Conservation (phyloP, 2,329 filamentous ascomycete genomes). For the Diaporthe citrichinensis region DNA sequence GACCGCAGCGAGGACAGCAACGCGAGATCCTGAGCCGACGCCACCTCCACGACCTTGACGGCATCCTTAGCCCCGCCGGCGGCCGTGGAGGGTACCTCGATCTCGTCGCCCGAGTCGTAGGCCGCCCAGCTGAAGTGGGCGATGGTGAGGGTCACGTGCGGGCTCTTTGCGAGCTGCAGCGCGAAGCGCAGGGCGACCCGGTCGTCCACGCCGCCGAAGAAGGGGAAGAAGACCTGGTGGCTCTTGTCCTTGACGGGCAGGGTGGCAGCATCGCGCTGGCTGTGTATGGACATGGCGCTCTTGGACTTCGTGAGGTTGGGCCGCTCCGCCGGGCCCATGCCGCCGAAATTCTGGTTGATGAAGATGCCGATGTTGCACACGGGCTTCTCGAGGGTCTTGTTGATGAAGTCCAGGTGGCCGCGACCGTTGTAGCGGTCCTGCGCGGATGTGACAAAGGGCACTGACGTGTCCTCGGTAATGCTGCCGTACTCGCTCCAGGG, state of each 20-base stretch:
- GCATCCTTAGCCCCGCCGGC: constrained; percentile 44
- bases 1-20: constrained; percentile 53
- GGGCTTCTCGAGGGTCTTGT: constrained; percentile 73
- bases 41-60: constrained; percentile 47
- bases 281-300: constrained; percentile 72
- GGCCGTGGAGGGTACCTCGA: constrained; percentile 43
- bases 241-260: constrained; percentile 75
- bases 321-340: constrained; percentile 52
- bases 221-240: constrained; percentile 90
- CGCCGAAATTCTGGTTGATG: constrained; percentile 75
- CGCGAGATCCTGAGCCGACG: constrained; percentile 52
- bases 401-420: constrained; percentile 82
- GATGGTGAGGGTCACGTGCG: constrained; percentile 83
- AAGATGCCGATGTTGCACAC: constrained; percentile 82
- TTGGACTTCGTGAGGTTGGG: constrained; percentile 61
- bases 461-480: constrained; percentile 74
- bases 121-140: constrained; percentile 66
- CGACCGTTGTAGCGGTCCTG: constrained; percentile 73
- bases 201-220: constrained; percentile 88
- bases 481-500: constrained; percentile 91
- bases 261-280: constrained; percentile 63
- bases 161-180: constrained; percentile 85
- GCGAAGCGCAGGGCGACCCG: constrained; percentile 83
- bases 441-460: constrained; percentile 57
- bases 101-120: constrained; percentile 45